A percentile compares a stretch with the other conserved stretches of the same genome.
phyloP scores from a whole-genome alignment of 2,329 filamentous ascomycete species.

The Talaromyces piceae region DNA sequence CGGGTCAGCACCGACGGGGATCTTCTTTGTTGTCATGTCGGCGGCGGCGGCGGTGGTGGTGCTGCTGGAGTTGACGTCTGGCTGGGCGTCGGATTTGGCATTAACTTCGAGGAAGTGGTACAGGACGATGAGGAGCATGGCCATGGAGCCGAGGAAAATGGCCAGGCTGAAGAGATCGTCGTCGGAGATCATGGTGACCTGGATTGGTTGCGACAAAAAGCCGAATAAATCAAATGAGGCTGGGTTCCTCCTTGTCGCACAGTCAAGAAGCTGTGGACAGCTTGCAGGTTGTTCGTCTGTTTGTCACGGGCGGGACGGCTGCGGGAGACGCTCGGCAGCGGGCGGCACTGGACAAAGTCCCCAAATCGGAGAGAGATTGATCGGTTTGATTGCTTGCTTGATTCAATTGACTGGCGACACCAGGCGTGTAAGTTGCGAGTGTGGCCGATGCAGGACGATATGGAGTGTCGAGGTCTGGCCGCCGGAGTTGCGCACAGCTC shows the following conservation, averaged over 20 bases:
- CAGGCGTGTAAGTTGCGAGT: too few species aligned
- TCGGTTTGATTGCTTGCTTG: too few species aligned
- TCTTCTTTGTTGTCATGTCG: constrained; percentile 8
- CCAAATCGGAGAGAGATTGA: not conserved
- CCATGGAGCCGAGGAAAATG: constrained; percentile 80
- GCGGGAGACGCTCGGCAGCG: not conserved
- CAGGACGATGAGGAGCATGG: constrained; percentile 86
- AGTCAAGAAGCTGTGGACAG: constrained; percentile 8
- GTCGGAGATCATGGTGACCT: constrained; percentile 82
- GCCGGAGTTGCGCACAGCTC: not conserved
- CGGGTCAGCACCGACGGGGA: constrained; percentile 6
- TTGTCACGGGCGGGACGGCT: too few species aligned
- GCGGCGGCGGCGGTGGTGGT: too few species aligned
- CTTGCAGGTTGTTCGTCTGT: constrained; percentile 9
- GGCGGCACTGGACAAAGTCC: too few species aligned
- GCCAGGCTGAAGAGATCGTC: constrained; percentile 82
- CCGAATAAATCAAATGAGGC: too few species aligned
- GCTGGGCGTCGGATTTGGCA: constrained; percentile 45
- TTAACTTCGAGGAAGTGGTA: constrained; percentile 98
- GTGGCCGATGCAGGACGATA: not conserved
- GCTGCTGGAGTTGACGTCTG: not conserved
- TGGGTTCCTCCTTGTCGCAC: too few species aligned
- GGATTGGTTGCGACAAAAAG: too few species aligned
- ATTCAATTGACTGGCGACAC: too few species aligned
- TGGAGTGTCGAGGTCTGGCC: not conserved